Evolutionary conservation across 2,329 filamentous ascomycete species (phyloP).

Genomic region (Leptographium galeiforme): DNA sequence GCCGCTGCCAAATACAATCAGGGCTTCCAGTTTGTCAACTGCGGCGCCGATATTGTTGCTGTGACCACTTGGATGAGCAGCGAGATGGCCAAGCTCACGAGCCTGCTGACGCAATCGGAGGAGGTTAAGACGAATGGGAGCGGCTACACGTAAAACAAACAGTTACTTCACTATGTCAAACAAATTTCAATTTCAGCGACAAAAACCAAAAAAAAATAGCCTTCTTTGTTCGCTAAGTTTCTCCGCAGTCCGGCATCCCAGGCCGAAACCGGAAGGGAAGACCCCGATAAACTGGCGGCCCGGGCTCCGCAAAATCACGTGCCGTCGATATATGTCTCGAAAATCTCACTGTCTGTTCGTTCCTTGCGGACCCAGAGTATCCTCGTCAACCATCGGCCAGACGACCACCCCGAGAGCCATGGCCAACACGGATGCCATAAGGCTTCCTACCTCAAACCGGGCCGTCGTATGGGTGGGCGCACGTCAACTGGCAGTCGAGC

Average conservation of each 20-base stretch:
- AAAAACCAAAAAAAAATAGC: too few species aligned
- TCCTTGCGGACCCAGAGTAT: too few species aligned
- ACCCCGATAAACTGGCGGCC: not conserved
- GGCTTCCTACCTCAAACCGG: slow-evolving; percentile 11
- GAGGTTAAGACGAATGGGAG: not conserved
- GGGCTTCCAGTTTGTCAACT: slow-evolving; percentile 24
- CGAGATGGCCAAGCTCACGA: slow-evolving; percentile 18
- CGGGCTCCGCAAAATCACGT: too few species aligned
- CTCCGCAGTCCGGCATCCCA: too few species aligned
- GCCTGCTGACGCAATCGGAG: slow-evolving; percentile 2
- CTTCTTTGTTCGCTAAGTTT: too few species aligned
- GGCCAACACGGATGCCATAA: not conserved
- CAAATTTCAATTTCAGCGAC: too few species aligned
- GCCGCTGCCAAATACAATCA: slow-evolving; percentile 15
- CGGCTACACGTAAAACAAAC: not conserved
- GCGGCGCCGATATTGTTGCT: slow-evolving; percentile 23
- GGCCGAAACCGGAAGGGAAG: too few species aligned
- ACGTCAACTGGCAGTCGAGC: slow-evolving; percentile 29
- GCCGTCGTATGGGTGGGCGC: slow-evolving; percentile 13
- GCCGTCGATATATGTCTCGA: too few species aligned
- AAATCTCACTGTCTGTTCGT: too few species aligned
- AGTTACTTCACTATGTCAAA: not conserved
- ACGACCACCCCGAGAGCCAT: too few species aligned
- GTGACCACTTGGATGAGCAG: slow-evolving; percentile 20
- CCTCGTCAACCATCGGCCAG: too few species aligned